These are phyloP conservation scores for Cladosporium colombiae DNA, from an alignment of 2,329 filamentous ascomycete genomes.

Conservation along the genomic window DNA sequence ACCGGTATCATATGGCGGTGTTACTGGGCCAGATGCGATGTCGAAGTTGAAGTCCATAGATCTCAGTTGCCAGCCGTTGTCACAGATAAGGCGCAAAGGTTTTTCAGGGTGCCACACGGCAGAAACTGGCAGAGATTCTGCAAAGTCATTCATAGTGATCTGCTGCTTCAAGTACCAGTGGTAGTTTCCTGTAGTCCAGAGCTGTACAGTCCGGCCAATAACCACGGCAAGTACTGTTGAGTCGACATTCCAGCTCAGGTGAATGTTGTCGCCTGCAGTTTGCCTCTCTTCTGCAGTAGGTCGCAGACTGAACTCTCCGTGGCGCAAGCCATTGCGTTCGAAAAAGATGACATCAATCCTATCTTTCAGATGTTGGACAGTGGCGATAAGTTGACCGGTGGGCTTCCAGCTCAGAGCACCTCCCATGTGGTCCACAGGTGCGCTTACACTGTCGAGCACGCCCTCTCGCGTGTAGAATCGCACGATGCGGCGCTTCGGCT, in stretches of 20 bases:
- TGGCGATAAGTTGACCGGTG: conserved; percentile 85
- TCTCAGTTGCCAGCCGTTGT: conserved; percentile 20
- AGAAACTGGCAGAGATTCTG: not conserved
- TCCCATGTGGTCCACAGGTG: conserved; percentile 92
- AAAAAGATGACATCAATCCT: conserved; percentile 89
- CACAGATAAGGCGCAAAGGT: conserved; percentile 63
- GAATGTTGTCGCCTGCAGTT: conserved; percentile 59
- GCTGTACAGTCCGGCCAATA: conserved; percentile 72
- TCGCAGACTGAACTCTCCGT: conserved; percentile 86
- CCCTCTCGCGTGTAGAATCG: conserved; percentile 91
- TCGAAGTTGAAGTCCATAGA: conserved; percentile 67
- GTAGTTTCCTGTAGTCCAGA: conserved; percentile 98
- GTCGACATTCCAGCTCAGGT: conserved; percentile 84
- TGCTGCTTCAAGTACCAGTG: conserved; percentile 98
- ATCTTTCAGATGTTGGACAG: conserved; percentile 70
- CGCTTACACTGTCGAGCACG: conserved; percentile 86
- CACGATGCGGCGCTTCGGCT: conserved; percentile 71
- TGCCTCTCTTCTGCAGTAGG: conserved; percentile 60
- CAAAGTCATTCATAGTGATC: conserved; percentile 45
- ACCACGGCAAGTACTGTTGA: conserved; percentile 87
- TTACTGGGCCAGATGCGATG: conserved; percentile 67
- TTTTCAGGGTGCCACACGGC: conserved; percentile 81
- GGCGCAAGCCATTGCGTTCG: conserved; percentile 93
- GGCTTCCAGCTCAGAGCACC: conserved; percentile 87
- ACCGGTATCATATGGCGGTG: conserved; percentile 68